Evolutionary conservation across 768 basidiomycete species (phyloP).

Genomic region (Hypholoma fasciculare): DNA sequence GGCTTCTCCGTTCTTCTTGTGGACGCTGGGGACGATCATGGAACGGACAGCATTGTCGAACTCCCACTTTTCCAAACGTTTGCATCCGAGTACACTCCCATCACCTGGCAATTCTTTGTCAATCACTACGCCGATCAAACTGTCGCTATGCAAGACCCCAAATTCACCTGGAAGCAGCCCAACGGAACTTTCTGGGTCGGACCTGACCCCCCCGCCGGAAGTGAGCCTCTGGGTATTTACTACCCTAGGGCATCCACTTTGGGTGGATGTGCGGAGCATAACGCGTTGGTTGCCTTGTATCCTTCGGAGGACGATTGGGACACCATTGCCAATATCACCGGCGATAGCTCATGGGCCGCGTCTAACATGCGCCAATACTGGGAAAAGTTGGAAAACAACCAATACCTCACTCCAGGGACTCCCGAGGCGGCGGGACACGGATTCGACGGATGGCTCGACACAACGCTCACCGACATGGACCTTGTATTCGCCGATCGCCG

Average conservation of each 20-base stretch:
- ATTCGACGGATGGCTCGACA: conserved; percentile 9
- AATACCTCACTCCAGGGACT: conserved; percentile 1
- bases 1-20: conserved; percentile 8
- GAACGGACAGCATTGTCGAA: conserved; percentile 1
- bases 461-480: not conserved
- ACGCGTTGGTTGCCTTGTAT: conserved; percentile 9
- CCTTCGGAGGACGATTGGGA: conserved; percentile 9
- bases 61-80: conserved; percentile 3
- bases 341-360: conserved; percentile 6
- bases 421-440: not conserved
- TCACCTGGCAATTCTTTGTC: conserved; percentile 8
- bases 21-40: conserved; percentile 9
- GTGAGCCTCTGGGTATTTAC: conserved; percentile 7
- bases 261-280: conserved; percentile 9
- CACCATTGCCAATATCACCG: conserved; percentile 6
- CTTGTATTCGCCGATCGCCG: not conserved
- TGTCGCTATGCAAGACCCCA: conserved; percentile 3
- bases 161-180: conserved; percentile 8
- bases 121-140: conserved; percentile 4
- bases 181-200: conserved; percentile 9
- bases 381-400: conserved; percentile 7
- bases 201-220: conserved; percentile 5
- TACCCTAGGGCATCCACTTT: conserved; percentile 7
- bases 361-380: conserved; percentile 9
- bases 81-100: conserved; percentile 10